These are phyloP conservation scores for Rhinocladiella similis DNA, from an alignment of 2,329 filamentous ascomycete species.

Conservation along the genomic window DNA sequence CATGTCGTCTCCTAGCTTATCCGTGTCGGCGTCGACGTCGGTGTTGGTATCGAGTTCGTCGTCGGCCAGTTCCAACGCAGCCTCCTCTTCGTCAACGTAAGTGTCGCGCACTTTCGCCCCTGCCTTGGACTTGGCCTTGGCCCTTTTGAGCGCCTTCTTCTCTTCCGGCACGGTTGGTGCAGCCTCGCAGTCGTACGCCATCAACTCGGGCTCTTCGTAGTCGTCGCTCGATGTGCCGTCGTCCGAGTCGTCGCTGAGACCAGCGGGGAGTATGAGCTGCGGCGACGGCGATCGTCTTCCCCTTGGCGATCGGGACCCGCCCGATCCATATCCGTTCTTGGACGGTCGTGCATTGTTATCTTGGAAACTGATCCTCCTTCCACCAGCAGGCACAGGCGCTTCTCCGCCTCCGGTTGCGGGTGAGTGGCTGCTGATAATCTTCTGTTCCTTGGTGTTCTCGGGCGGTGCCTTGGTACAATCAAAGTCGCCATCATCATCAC, in stretches of 20 bases:
- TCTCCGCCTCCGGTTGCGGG: background rate
- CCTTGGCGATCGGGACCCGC: slow-evolving; percentile 6
- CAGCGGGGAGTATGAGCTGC: slow-evolving; percentile 1
- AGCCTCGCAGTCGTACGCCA: background rate
- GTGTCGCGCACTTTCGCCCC: slow-evolving; percentile 8
- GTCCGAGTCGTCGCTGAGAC: slow-evolving; percentile 9
- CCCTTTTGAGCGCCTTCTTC: slow-evolving; percentile 2
- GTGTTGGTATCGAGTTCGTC: slow-evolving; percentile 17
- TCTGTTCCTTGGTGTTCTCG: background rate
- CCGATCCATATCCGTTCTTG: slow-evolving; percentile 10
- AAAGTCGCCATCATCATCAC: background rate
- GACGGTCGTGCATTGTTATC: slow-evolving; percentile 24
- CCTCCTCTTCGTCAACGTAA: slow-evolving; percentile 25
- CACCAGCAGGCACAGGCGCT: slow-evolving; percentile 3
- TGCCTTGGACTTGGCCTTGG: background rate
- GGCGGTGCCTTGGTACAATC: slow-evolving; percentile 8
- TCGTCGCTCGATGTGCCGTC: slow-evolving; percentile 20
- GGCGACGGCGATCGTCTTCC: slow-evolving; percentile 12
- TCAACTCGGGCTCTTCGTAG: slow-evolving; percentile 20
- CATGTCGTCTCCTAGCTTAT: slow-evolving; percentile 1
- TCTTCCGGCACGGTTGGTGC: background rate
- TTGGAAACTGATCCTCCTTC: slow-evolving; percentile 23
- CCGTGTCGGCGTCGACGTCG: background rate
- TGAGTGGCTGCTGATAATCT: background rate
- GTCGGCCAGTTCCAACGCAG: slow-evolving; percentile 16